Evolutionary conservation across 257 asterid species (phyloP).

Genomic region (Anisodus acutangulus): DNA sequence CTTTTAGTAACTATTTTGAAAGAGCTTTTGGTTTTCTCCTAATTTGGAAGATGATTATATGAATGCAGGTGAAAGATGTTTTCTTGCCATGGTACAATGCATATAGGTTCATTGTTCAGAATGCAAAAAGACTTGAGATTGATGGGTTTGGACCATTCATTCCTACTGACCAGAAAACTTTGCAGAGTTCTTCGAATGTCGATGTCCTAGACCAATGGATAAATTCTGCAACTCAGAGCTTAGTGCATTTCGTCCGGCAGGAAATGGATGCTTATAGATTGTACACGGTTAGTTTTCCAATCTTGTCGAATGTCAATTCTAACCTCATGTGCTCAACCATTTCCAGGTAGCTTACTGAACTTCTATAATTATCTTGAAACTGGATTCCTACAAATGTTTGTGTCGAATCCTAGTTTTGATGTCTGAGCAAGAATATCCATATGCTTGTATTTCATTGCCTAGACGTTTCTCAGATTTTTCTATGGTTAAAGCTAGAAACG

Average conservation of each 20-base stretch:
- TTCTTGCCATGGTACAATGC: conserved; percentile 99
- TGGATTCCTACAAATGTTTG: conserved; percentile 23
- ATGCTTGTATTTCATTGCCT: conserved; percentile 22
- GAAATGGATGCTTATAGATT: conserved; percentile 97
- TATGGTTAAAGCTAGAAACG: conserved; percentile 14
- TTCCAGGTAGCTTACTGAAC: not conserved
- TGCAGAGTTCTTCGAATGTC: conserved; percentile 80
- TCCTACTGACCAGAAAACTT: conserved; percentile 69
- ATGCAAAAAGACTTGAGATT: conserved; percentile 88
- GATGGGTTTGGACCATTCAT: conserved; percentile 83
- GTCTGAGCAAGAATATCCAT: conserved; percentile 7
- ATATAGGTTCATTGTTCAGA: conserved; percentile 96
- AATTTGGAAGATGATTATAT: conserved; percentile 14
- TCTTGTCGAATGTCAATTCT: not conserved
- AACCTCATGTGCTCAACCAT: conserved; percentile 4
- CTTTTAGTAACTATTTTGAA: not conserved
- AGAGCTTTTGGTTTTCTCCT: not conserved
- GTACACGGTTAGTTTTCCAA: conserved; percentile 61
- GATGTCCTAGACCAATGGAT: conserved; percentile 97
- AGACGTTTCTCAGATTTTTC: not conserved
- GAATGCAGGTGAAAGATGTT: conserved; percentile 69
- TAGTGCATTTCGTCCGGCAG: conserved; percentile 89
- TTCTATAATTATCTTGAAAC: not conserved
- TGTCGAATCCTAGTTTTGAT: not conserved
- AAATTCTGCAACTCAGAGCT: conserved; percentile 89